These are phyloP conservation scores for Yamadazyma diospyri DNA, from an alignment of 1,139 yeast species.

Conservation along the genomic window DNA sequence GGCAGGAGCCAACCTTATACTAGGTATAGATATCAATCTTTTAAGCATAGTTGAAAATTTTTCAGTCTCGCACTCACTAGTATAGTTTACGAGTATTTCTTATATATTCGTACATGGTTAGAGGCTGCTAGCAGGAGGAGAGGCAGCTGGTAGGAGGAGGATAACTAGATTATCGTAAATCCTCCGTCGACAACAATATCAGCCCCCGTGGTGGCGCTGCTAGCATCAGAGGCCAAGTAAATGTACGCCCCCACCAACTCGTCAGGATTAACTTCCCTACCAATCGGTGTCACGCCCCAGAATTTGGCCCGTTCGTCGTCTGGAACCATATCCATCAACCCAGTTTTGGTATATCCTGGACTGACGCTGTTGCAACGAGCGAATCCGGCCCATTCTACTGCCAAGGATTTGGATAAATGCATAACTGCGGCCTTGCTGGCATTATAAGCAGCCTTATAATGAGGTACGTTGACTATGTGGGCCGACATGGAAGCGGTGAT, in stretches of 20 bases:
- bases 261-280: conserved; percentile 37
- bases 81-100: no score
- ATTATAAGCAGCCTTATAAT: conserved; percentile 54
- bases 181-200: conserved; percentile 49
- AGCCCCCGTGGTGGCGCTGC: conserved; percentile 43
- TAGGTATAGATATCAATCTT: conserved; percentile 7
- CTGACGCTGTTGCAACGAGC: conserved; percentile 54
- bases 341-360: conserved; percentile 57
- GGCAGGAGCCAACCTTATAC: not conserved
- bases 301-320: conserved; percentile 29
- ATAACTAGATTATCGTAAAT: conserved; percentile 24
- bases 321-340: conserved; percentile 43
- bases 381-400: conserved; percentile 53
- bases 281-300: conserved; percentile 39
- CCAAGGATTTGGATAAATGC: conserved; percentile 51
- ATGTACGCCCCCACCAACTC: conserved; percentile 44
- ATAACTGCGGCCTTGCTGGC: conserved; percentile 55
- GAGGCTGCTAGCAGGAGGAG: no score
- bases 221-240: conserved; percentile 38
- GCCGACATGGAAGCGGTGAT: conserved; percentile 64
- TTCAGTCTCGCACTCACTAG: conserved; percentile 5
- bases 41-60: conserved; percentile 9
- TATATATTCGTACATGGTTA: no score
- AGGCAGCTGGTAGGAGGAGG: no score
- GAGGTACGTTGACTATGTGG: conserved; percentile 51